These are phyloP conservation scores for Globisporangium splendens DNA, from an alignment of 352 stramenopile genomes.

Conservation along the genomic window DNA sequence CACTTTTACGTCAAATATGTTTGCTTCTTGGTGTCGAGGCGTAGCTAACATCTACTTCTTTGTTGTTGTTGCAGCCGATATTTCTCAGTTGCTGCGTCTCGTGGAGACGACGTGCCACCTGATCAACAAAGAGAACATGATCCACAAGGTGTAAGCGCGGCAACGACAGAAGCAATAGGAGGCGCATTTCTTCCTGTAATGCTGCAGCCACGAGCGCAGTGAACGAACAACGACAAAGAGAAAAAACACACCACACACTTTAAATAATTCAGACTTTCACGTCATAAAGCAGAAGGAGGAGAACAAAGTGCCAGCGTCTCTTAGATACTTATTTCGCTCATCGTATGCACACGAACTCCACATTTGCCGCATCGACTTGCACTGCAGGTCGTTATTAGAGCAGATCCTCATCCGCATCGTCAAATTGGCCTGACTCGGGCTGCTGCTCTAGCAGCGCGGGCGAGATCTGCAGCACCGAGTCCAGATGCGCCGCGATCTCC, in stretches of 20 bases:
- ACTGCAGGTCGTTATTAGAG: background rate
- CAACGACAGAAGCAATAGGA: too few relatives aligned
- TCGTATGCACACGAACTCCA: too few relatives aligned
- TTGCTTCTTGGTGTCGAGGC: too few relatives aligned
- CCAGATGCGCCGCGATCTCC: conserved; percentile 58
- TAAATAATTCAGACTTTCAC: too few relatives aligned
- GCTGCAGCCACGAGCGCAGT: conserved; percentile 7
- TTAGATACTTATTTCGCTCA: too few relatives aligned
- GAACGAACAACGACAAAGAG: background rate
- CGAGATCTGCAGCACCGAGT: conserved; percentile 66
- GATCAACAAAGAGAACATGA: conserved; percentile 99
- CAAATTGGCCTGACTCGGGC: conserved; percentile 65
- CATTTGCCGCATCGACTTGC: too few relatives aligned
- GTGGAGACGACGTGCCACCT: conserved; percentile 98
- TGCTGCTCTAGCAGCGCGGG: conserved; percentile 28
- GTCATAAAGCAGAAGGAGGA: too few relatives aligned
- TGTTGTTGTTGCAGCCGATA: conserved; percentile 55
- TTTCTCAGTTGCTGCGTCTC: conserved; percentile 94
- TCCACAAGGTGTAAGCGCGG: conserved; percentile 83
- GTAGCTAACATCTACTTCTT: too few relatives aligned
- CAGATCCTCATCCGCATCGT: conserved; percentile 72
- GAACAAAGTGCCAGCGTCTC: too few relatives aligned
- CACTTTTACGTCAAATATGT: too few relatives aligned
- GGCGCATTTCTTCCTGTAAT: background rate
- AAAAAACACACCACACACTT: too few relatives aligned